Percentiles rank a stretch among this genome's conserved stretches.
phyloP scores from a whole-genome alignment of 1,139 yeast genomes.

The Geotrichum europaeum region DNA sequence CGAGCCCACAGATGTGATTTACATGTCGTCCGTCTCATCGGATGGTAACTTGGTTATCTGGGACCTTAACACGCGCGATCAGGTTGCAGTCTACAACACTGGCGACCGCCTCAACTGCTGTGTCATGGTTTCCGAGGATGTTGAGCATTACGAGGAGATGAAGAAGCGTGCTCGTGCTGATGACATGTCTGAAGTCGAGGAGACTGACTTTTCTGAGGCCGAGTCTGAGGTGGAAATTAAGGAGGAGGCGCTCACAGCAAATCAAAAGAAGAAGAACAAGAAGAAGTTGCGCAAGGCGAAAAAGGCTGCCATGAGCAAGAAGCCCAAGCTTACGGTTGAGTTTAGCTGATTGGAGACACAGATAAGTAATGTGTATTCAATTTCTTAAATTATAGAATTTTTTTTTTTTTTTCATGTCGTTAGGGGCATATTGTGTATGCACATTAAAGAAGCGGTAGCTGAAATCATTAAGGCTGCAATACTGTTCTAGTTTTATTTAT shows the following conservation, averaged over 20 bases:
- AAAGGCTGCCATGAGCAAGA: constrained; percentile 3
- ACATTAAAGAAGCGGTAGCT: not conserved
- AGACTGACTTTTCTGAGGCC: constrained; percentile 45
- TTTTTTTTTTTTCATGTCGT: not conserved
- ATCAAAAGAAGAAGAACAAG: constrained; percentile 41
- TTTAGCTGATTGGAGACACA: not conserved
- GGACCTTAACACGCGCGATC: constrained; percentile 67
- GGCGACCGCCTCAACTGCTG: constrained; percentile 94
- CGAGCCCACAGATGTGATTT: constrained; percentile 34
- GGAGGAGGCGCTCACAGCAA: constrained; percentile 29
- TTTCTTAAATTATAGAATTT: not conserved
- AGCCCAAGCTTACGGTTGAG: constrained; percentile 14
- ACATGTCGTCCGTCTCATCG: constrained; percentile 76
- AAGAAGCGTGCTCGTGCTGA: constrained; percentile 46
- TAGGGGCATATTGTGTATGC: not conserved
- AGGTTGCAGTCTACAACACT: constrained; percentile 82
- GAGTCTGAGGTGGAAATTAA: constrained; percentile 39
- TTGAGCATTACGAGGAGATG: constrained; percentile 70
- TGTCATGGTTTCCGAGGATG: constrained; percentile 64
- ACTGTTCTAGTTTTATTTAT: not conserved
- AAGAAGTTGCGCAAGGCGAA: constrained; percentile 30
- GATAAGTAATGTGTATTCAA: not conserved
- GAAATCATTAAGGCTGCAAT: not conserved
- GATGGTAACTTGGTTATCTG: constrained; percentile 92
- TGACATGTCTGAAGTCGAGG: constrained; percentile 49